Percentiles rank a stretch among this genome's conserved stretches.
Conservation (phyloP, 345 rosid species). For the Cardamine resedifolia region DNA sequence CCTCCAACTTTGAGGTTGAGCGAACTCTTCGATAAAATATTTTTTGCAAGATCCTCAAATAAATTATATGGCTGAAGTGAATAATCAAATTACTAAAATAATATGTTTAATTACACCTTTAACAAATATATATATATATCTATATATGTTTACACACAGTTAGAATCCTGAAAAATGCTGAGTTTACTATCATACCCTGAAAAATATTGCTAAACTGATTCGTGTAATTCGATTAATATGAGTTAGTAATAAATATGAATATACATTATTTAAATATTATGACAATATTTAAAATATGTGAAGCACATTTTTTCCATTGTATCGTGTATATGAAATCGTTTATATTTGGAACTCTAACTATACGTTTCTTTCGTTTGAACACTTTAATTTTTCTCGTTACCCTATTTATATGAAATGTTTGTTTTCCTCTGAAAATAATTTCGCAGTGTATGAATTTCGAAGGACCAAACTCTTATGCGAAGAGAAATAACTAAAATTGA, state of each 20-base stretch:
- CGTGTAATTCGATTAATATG: not conserved
- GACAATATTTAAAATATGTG: not conserved
- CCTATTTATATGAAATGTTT: not conserved
- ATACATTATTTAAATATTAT: not conserved
- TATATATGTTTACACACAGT: not conserved
- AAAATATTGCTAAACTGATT: not conserved
- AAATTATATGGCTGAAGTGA: not conserved
- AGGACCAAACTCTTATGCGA: constrained; percentile 24
- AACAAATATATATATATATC: too few species aligned
- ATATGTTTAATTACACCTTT: not conserved
- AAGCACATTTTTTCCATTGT: not conserved
- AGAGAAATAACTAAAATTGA: constrained; percentile 5
- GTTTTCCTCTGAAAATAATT: not conserved
- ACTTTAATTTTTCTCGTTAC: not conserved
- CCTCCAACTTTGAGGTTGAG: not conserved
- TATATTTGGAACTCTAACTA: not conserved
- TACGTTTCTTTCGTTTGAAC: not conserved
- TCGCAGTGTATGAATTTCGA: not conserved
- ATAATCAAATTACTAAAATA: not conserved
- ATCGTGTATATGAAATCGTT: not conserved
- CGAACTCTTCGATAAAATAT: not conserved
- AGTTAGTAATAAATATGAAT: not conserved
- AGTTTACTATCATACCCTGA: not conserved
- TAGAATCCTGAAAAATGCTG: not conserved
- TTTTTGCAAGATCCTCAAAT: not conserved